These are phyloP conservation scores for Colletotrichum sp. DNA, from an alignment of 2,329 filamentous ascomycete species.

Conservation along the genomic window DNA sequence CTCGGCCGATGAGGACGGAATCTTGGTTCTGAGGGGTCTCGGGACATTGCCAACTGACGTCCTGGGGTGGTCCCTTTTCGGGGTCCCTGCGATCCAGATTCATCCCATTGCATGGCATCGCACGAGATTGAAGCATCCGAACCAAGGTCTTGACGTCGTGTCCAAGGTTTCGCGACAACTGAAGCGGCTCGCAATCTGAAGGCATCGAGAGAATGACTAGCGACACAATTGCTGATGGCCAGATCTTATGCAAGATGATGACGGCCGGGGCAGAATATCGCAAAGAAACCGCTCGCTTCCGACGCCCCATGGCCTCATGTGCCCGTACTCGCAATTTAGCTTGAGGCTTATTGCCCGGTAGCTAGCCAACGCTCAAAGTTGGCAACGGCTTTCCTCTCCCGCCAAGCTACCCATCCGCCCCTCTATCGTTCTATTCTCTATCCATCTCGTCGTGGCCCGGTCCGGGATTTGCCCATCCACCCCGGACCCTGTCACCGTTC, in stretches of 20 bases:
- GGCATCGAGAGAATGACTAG: neutral
- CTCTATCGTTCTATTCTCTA: conserved; percentile 14
- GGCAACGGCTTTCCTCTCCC: neutral
- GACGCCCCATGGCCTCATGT: neutral
- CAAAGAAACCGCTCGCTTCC: conserved; percentile 11
- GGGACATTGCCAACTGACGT: neutral
- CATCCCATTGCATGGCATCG: neutral
- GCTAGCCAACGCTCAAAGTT: neutral
- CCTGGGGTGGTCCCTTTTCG: neutral
- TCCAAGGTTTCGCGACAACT: neutral
- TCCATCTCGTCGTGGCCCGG: conserved; percentile 11
- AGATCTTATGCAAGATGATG: neutral
- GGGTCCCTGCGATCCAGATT: neutral
- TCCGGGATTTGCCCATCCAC: conserved; percentile 3
- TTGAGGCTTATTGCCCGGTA: neutral
- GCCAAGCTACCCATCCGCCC: conserved; percentile 13
- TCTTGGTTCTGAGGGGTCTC: neutral
- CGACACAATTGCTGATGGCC: neutral
- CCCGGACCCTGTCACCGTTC: neutral
- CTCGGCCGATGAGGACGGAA: neutral
- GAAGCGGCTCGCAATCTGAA: neutral
- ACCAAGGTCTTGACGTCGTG: neutral
- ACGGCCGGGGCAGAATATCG: neutral
- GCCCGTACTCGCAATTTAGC: neutral
- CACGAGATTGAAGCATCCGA: neutral